A percentile compares a stretch with the other conserved stretches of the same genome.
phyloP scores from a whole-genome alignment of 163 green algal species.

The Chlorella variabilis region DNA sequence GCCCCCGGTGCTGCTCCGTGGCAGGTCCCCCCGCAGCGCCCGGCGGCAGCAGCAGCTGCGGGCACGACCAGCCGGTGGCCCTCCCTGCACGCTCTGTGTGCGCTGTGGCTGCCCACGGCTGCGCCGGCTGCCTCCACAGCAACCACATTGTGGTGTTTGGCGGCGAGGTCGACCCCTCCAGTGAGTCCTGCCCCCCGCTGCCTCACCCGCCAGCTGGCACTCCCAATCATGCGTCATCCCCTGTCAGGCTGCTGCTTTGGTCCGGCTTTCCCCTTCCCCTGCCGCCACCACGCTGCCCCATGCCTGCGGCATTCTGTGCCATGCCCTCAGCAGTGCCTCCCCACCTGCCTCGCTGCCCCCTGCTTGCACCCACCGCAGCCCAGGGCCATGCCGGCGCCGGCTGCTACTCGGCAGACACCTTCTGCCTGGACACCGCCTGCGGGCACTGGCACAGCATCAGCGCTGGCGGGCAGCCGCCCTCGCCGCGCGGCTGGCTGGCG shows the following conservation, averaged over 20 bases:
- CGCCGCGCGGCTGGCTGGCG: conserved; percentile 63
- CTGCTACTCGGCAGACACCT: conserved; percentile 46
- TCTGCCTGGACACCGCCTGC: conserved; percentile 33
- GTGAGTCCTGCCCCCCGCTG: conserved; percentile 24
- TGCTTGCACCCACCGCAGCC: background rate
- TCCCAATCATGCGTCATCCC: too few species aligned
- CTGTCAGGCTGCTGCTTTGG: too few species aligned
- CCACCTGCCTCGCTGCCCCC: background rate
- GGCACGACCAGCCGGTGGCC: background rate
- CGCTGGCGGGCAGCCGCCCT: conserved; percentile 9
- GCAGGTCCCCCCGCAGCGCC: background rate
- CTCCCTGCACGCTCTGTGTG: conserved; percentile 58
- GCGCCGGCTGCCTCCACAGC: conserved; percentile 40
- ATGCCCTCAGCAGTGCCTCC: background rate
- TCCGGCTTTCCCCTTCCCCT: too few species aligned
- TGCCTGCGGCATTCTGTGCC: background rate
- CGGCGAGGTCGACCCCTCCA: conserved; percentile 63
- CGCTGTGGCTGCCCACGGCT: conserved; percentile 50
- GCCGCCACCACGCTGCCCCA: too few species aligned
- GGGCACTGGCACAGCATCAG: conserved; percentile 9
- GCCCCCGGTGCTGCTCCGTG: conserved; percentile 24
- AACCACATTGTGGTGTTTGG: conserved; percentile 58
- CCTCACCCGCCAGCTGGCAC: too few species aligned
- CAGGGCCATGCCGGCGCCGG: conserved; percentile 50
- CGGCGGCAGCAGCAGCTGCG: conserved; percentile 28